phyloP scores from a whole-genome alignment of 768 basidiomycete genomes.

The Tulasnella sp. region DNA sequence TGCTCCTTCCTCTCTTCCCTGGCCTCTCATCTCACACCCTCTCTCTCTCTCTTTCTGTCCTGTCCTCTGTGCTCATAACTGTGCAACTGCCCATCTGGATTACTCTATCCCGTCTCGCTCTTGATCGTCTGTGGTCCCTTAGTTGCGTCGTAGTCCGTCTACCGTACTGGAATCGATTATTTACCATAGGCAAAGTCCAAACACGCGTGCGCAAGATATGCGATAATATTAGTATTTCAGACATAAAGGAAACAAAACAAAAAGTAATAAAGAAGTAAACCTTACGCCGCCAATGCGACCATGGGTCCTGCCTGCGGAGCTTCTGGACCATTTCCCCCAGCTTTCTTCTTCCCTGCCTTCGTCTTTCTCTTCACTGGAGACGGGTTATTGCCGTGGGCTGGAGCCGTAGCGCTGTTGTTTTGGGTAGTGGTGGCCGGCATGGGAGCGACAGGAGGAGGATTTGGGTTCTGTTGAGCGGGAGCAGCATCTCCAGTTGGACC shows the following conservation, averaged over 20 bases:
- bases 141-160: background rate
- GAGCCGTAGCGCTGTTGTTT: background rate
- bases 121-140: background rate
- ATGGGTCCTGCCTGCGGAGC: slow-evolving; percentile 8
- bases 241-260: background rate
- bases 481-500: background rate
- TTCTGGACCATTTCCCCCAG: background rate
- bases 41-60: background rate
- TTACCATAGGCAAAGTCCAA: background rate
- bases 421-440: background rate
- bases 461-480: background rate
- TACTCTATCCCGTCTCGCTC: background rate
- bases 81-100: background rate
- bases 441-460: background rate
- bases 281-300: slow-evolving; percentile 1
- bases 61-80: background rate
- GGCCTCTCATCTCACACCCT: background rate
- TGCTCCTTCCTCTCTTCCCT: background rate
- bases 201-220: background rate
- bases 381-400: background rate
- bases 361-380: slow-evolving; percentile 1
- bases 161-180: background rate
- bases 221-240: background rate
- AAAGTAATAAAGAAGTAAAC: background rate
- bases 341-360: slow-evolving; percentile 9